Percentiles rank a stretch among this genome's conserved stretches.
Evolutionary conservation across 2,329 filamentous ascomycete genomes (phyloP).

Genomic region (Pseudonectria buxi): DNA sequence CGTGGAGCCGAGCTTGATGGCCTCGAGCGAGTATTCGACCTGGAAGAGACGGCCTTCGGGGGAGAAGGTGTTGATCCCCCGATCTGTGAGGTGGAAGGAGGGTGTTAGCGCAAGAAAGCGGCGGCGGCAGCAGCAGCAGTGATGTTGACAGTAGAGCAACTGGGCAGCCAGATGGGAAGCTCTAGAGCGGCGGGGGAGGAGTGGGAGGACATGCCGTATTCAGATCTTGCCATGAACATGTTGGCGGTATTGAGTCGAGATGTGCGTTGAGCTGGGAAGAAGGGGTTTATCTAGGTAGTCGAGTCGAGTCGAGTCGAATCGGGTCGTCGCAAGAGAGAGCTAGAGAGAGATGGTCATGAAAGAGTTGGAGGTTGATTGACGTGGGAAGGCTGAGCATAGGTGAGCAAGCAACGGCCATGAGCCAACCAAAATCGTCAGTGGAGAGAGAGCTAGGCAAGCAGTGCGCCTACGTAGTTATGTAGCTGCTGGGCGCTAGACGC

Average conservation of each 20-base stretch:
- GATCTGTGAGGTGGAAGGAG: slow-evolving; percentile 52
- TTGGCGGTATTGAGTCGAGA: slow-evolving; percentile 39
- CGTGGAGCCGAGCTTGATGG: slow-evolving; percentile 98
- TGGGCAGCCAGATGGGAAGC: slow-evolving; percentile 6
- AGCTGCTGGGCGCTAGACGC: slow-evolving; percentile 4
- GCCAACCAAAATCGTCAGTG: no score
- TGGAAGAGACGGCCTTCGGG: slow-evolving; percentile 99
- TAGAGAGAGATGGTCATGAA: background rate
- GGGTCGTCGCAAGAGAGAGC: no score
- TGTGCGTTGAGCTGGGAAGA: slow-evolving; percentile 1
- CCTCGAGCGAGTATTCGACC: slow-evolving; percentile 99
- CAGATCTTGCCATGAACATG: slow-evolving; percentile 99
- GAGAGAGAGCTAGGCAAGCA: slow-evolving; percentile 28
- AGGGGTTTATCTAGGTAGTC: background rate
- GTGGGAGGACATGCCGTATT: slow-evolving; percentile 74
- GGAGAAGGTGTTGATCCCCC: slow-evolving; percentile 99
- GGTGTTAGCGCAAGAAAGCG: slow-evolving; percentile 12
- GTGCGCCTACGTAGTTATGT: slow-evolving; percentile 29
- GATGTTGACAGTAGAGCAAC: background rate
- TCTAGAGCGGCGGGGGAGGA: slow-evolving; percentile 20
- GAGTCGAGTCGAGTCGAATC: no score
- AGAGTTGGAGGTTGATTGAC: slow-evolving; percentile 1
- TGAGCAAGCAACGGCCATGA: slow-evolving; percentile 2
- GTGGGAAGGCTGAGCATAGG: slow-evolving; percentile 12
- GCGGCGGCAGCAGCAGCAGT: no score